Percentiles rank a stretch among this genome's conserved stretches.
These are phyloP conservation scores for Clohesyomyces aquaticus DNA, from an alignment of 495 filamentous ascomycete species.

Conservation along the genomic window DNA sequence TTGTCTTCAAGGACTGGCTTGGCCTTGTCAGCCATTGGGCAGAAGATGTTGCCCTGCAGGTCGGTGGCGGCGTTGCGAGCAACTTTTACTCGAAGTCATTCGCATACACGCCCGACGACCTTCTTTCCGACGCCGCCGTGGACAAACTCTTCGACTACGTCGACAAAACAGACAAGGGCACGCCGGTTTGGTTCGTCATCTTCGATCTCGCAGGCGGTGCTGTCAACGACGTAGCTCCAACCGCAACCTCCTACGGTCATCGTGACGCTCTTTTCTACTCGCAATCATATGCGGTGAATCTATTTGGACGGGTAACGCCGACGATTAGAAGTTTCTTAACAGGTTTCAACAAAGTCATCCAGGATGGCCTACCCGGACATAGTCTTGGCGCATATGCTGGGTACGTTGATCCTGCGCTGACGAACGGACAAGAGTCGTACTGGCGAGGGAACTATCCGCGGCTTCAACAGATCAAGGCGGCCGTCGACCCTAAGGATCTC, in stretches of 20 bases:
- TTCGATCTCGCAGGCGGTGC: conserved; percentile 54
- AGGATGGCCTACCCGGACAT: conserved; percentile 30
- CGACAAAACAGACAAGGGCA: conserved; percentile 52
- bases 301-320: conserved; percentile 49
- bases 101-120: conserved; percentile 54
- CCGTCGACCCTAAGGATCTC: conserved; percentile 60
- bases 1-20: conserved; percentile 61
- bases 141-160: conserved; percentile 52
- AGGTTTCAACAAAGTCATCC: conserved; percentile 51
- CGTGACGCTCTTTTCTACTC: conserved; percentile 55
- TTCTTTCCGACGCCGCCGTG: conserved; percentile 47
- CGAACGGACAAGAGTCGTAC: conserved; percentile 44
- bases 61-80: conserved; percentile 46
- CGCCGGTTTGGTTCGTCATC: conserved; percentile 52
- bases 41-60: conserved; percentile 48
- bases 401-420: conserved; percentile 42
- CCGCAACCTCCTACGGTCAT: conserved; percentile 54
- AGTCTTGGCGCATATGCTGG: conserved; percentile 40
- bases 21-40: conserved; percentile 55
- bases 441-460: conserved; percentile 58
- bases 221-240: conserved; percentile 46
- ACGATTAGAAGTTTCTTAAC: conserved; percentile 49
- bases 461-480: conserved; percentile 58
- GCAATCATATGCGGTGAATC: conserved; percentile 51
- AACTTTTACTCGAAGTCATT: conserved; percentile 56